Evolutionary conservation across 1,284 basidiomycete species (phyloP), one percentile per base, ranked within the genome.

Genomic region (Abortiporus biennis): DNA sequence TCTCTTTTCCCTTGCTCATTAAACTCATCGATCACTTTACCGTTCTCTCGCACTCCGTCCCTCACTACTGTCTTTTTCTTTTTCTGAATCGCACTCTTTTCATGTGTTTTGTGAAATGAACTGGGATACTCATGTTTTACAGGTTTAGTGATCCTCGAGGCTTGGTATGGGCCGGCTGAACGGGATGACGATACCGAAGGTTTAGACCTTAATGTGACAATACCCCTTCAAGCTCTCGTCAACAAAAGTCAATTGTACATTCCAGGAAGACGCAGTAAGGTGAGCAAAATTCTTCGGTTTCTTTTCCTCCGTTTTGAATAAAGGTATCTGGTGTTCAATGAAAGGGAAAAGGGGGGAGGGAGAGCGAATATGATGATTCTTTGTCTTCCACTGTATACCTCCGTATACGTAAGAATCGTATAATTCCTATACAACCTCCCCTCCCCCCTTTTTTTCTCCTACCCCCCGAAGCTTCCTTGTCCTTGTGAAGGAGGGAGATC

Each of bases 171-270:
- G 32, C 67, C 71, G 34, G 58, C 63, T 23, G 73, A 77, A 48
- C 67, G 68, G 37, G 72, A 76, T 49, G 70, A 71, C 39, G 69
- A 68, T 45, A 64, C 68, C 3, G 60, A 66, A 43, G 76, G 75
- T 40, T 66, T 85, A 20, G 65, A 71, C 35, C 73, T 90, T 49
- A 81, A 92, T 61, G 88, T 93, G 29, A 85, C 81, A 15, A 67
- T 87, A 23, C 78, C 92, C 3, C 57, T 95, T 21, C 92, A 94
- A 66, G 81, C 88, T 19, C 69, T 95, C 13, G 86, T 94, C 35
- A 74, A 77, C 49, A 75, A 84, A 49, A 83, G 84, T 36, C 86
- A 90, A 57, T 59, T 96, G 37, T 77, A 82, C 56, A 83, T 96
- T 47, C 82, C 92, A 13, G 80, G 80, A 38, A 82, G 80, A 36